Evolutionary conservation across 2,329 filamentous ascomycete genomes (phyloP), one percentile per base, ranked within the genome.

Genomic region (Xylaria sp.): DNA sequence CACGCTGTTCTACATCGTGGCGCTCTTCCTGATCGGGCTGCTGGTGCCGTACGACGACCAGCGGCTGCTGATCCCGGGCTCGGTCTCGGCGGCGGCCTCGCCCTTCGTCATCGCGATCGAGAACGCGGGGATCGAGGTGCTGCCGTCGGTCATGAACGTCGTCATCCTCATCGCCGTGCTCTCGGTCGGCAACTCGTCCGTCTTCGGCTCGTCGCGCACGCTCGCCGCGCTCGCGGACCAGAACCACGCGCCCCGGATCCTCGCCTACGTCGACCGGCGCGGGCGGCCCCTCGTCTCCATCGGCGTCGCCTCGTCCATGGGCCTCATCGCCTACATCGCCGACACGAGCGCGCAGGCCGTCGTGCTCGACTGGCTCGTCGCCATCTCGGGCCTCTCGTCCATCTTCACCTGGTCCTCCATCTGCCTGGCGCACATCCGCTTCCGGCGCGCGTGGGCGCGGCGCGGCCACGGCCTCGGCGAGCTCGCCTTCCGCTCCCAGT

Each of bases 31-130:
- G 3, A 85, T 97, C 52, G 91, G 93, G 21, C 80, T 96, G 1
- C 78, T 96, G 2, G 91, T 97, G 0, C 89, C 88, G 0, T 92
- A 89, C 70, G 75, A 83, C 64, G 84, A 95, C 57, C 50, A 67
- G 0, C 77, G 80, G 2, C 85, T 96, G 0, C 76, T 91, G 1
- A 77, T 78, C 9, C 80, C 75, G 29, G 78, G 79, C 39, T 75
- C 71, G 20, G 81, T 76, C 50, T 77, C 78, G n/a, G 82, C 82
- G 21, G 89, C 91, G 1, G 89, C 92, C 1, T 96, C 91, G 2
- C 93, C 93, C 1, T 97, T 97, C 70, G 92, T 97, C 64, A 95
- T 97, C 65, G 91, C 92, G 58, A 96, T 96, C 63, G 79, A 68
- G 62, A 88, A 92, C 59, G 91, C 92, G 1, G 88, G 90, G 7